Percentiles rank a stretch among this genome's conserved stretches.
phyloP scores from a whole-genome alignment of 257 asterid genomes.

The Penstemon davidsonii region DNA sequence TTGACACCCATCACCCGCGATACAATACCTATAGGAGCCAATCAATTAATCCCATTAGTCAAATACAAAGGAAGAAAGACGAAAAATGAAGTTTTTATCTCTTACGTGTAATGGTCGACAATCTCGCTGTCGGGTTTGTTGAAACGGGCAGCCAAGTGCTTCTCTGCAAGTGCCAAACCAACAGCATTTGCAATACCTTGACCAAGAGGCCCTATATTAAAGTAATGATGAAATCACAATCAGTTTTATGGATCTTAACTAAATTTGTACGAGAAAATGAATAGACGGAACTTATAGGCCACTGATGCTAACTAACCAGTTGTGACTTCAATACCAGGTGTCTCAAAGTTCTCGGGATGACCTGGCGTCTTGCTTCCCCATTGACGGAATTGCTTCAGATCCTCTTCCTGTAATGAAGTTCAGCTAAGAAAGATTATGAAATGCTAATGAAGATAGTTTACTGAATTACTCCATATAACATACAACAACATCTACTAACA shows the following conservation, averaged over 20 bases:
- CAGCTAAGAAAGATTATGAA: constrained; percentile 18
- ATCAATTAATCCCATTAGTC: constrained; percentile 9
- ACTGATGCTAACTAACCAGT: constrained; percentile 45
- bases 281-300: not conserved
- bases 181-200: constrained; percentile 87
- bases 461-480: not conserved
- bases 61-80: constrained; percentile 8
- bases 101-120: constrained; percentile 83
- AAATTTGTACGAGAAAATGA: constrained; percentile 3
- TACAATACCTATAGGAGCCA: constrained; percentile 40
- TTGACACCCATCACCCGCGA: constrained; percentile 85
- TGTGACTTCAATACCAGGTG: constrained; percentile 92
- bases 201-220: constrained; percentile 74
- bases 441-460: constrained; percentile 9
- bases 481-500: not conserved
- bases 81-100: not conserved
- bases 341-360: constrained; percentile 89
- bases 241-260: constrained; percentile 1
- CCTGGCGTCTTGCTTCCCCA: constrained; percentile 91
- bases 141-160: constrained; percentile 78
- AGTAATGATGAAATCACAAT: constrained; percentile 22
- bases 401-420: constrained; percentile 61
- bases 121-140: constrained; percentile 69
- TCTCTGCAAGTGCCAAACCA: constrained; percentile 82
- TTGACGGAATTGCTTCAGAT: constrained; percentile 77